These are phyloP conservation scores for Leishmania amazonensis DNA, from an alignment of 208 protist species.

Conservation along the genomic window DNA sequence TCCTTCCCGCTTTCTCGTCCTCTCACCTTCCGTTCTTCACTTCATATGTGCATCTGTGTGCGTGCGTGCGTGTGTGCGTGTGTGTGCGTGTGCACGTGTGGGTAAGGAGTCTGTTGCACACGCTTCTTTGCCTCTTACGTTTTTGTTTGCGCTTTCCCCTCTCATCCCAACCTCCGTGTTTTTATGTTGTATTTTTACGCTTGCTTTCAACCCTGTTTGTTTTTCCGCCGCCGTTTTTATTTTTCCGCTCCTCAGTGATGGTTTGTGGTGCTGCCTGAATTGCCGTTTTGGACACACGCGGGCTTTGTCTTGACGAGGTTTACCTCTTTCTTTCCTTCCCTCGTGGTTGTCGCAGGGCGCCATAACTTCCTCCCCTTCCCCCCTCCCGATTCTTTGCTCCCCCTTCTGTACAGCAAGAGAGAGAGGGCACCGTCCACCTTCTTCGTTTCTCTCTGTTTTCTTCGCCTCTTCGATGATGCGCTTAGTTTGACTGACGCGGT, in stretches of 20 bases:
- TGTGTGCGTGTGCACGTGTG: neutral
- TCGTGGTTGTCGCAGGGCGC: too few relatives aligned
- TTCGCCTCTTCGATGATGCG: neutral
- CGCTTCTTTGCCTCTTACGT: neutral
- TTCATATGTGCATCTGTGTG: neutral
- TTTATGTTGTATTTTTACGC: slow-evolving; percentile 7
- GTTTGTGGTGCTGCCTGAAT: neutral
- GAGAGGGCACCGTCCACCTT: neutral
- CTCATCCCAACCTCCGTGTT: neutral
- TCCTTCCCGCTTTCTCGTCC: slow-evolving; percentile 3
- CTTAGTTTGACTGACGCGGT: neutral
- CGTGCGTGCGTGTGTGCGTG: neutral
- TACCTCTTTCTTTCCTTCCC: neutral
- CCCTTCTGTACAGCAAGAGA: neutral
- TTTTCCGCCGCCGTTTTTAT: neutral
- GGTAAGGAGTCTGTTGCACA: neutral
- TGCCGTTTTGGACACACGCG: neutral
- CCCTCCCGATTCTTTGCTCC: neutral
- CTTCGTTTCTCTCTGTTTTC: neutral
- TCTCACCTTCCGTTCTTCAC: slow-evolving; percentile 5
- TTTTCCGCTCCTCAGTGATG: neutral
- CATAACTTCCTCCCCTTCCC: neutral
- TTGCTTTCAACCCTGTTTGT: neutral
- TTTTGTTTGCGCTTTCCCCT: neutral
- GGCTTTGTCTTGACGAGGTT: neutral